Evolutionary conservation across 1,139 yeast species (phyloP).

Genomic region (Suhomyces yuchorum): DNA sequence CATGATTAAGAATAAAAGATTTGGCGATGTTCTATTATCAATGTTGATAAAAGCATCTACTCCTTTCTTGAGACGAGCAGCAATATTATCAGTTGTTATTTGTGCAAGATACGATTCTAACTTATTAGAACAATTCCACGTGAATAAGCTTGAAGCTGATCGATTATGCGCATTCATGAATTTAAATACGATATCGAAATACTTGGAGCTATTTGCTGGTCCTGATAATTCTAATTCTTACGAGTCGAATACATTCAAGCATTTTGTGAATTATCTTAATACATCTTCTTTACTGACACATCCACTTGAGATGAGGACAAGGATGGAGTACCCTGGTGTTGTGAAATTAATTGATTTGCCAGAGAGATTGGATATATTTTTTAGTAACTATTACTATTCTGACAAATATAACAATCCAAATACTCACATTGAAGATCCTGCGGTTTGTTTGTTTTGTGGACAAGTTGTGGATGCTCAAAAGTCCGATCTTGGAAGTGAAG

Average conservation of each 20-base stretch:
- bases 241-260: slow-evolving; percentile 24
- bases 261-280: slow-evolving; percentile 4
- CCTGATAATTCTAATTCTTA: slow-evolving; percentile 1
- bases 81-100: slow-evolving; percentile 58
- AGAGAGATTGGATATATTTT: slow-evolving; percentile 67
- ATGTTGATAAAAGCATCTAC: slow-evolving; percentile 59
- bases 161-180: slow-evolving; percentile 55
- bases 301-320: slow-evolving; percentile 17
- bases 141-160: slow-evolving; percentile 54
- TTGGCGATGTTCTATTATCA: slow-evolving; percentile 49
- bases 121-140: slow-evolving; percentile 18
- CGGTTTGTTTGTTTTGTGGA: slow-evolving; percentile 85
- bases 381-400: slow-evolving; percentile 57
- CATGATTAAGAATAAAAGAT: slow-evolving; percentile 16
- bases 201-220: slow-evolving; percentile 13
- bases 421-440: slow-evolving; percentile 67
- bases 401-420: slow-evolving; percentile 45
- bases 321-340: slow-evolving; percentile 69
- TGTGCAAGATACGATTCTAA: slow-evolving; percentile 57
- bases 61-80: slow-evolving; percentile 69
- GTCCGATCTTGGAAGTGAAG: slow-evolving; percentile 48
- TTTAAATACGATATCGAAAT: slow-evolving; percentile 38
- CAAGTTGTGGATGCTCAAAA: slow-evolving; percentile 67
- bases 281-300: background rate
- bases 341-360: slow-evolving; percentile 63